These are phyloP conservation scores for Gaultheria prostrata DNA, from an alignment of 148 eudicot species.

Conservation along the genomic window DNA sequence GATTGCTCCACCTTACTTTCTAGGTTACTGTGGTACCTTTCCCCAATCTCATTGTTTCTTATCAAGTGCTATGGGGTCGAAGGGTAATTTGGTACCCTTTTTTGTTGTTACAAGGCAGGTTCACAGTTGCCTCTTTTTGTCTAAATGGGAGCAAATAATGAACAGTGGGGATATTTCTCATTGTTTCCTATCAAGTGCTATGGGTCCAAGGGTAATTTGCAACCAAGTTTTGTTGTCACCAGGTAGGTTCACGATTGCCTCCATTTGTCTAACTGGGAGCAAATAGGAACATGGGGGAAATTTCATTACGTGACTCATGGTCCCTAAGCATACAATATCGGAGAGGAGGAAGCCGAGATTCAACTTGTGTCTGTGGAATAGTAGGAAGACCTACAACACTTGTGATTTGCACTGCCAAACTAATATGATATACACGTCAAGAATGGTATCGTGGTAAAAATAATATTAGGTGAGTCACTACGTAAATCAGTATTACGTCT, in stretches of 20 bases:
- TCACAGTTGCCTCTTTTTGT: too few relatives aligned
- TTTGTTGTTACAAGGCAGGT: too few relatives aligned
- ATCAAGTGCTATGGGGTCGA: too few relatives aligned
- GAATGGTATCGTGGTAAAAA: neutral
- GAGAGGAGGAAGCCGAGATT: neutral
- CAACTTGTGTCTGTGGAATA: neutral
- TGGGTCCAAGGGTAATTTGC: neutral
- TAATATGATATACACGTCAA: neutral
- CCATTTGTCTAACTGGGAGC: neutral
- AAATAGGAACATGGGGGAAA: neutral
- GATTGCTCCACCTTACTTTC: neutral
- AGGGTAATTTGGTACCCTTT: too few relatives aligned
- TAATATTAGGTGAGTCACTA: neutral
- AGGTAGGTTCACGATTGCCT: neutral
- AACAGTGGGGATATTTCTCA: too few relatives aligned
- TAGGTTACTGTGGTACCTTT: neutral
- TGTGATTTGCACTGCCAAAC: neutral
- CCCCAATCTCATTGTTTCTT: neutral
- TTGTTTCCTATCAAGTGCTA: neutral
- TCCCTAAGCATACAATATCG: neutral
- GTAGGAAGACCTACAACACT: neutral
- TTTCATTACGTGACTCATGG: neutral
- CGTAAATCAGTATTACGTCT: neutral
- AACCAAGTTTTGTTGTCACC: neutral
- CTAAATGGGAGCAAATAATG: too few relatives aligned